phyloP scores from a whole-genome alignment of 306 rosid species.

The Casuarina glauca region DNA sequence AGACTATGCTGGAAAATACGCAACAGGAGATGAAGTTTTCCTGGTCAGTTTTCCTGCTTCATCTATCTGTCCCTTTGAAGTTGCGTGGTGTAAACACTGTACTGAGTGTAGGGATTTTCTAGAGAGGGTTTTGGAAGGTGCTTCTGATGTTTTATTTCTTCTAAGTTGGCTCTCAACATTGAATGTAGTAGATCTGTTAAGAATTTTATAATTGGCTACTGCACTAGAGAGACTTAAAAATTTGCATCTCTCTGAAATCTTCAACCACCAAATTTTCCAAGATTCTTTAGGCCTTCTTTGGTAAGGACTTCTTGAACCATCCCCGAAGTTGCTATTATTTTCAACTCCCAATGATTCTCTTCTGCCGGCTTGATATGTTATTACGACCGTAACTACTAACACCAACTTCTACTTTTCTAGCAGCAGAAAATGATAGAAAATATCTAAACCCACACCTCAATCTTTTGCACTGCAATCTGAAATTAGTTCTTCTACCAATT shows the following conservation, averaged over 20 bases:
- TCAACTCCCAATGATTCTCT: not conserved
- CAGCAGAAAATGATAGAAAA: constrained; percentile 1
- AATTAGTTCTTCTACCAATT: constrained; percentile 14
- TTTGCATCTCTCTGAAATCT: not conserved
- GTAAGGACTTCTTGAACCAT: not conserved
- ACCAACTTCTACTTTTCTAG: constrained; percentile 7
- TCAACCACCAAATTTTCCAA: not conserved
- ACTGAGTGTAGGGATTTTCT: not conserved
- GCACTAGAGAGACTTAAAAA: not conserved
- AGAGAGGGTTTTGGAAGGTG: not conserved
- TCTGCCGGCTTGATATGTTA: not conserved
- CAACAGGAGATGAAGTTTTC: constrained; percentile 57
- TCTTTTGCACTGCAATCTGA: constrained; percentile 1
- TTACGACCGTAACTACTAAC: not conserved
- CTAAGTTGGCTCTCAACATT: not conserved
- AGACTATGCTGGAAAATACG: constrained; percentile 50
- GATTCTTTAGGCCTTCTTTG: not conserved
- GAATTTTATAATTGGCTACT: not conserved
- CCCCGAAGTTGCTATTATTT: not conserved
- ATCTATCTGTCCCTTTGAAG: not conserved
- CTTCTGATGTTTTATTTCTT: not conserved
- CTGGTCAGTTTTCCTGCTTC: constrained; percentile 35
- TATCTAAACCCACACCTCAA: not conserved
- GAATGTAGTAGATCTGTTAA: not conserved
- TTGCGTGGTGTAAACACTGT: not conserved